Percentiles rank a stretch among this genome's conserved stretches.
phyloP scores from a whole-genome alignment of 352 stramenopile species.

The Globisporangium middletonii region DNA sequence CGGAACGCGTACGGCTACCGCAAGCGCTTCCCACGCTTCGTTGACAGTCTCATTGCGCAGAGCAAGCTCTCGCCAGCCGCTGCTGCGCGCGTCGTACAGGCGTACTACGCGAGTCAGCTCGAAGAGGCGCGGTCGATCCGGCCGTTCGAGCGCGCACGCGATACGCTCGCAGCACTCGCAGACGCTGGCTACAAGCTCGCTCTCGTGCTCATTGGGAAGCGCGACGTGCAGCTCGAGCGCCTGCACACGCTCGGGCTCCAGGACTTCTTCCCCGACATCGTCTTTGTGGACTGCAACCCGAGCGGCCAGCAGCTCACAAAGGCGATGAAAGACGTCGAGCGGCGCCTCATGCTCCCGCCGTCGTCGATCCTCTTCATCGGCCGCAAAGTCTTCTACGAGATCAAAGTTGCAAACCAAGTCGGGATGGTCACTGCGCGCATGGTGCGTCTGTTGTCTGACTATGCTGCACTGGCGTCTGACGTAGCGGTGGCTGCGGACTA shows the following conservation, averaged over 20 bases:
- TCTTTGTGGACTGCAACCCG: conserved; percentile 65
- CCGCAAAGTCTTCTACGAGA: conserved; percentile 83
- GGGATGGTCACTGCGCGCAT: conserved; percentile 74
- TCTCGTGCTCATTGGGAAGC: conserved; percentile 70
- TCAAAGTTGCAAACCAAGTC: conserved; percentile 78
- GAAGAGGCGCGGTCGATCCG: conserved; percentile 57
- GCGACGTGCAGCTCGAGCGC: conserved; percentile 66
- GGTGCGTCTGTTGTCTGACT: conserved; percentile 22
- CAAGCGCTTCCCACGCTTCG: conserved; percentile 79
- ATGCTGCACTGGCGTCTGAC: neutral
- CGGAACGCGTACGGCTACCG: conserved; percentile 78
- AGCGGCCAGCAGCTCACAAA: conserved; percentile 52
- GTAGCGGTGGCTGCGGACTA: neutral
- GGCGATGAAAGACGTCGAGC: conserved; percentile 67
- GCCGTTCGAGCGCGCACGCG: conserved; percentile 46
- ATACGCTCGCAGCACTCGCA: conserved; percentile 50
- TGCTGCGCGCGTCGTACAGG: conserved; percentile 53
- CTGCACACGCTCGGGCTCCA: conserved; percentile 58
- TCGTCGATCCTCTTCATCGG: conserved; percentile 81
- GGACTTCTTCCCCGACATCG: conserved; percentile 58
- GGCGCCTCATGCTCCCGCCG: conserved; percentile 50
- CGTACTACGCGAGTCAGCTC: conserved; percentile 80
- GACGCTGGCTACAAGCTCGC: conserved; percentile 54
- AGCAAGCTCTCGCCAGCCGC: conserved; percentile 33
- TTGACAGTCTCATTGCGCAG: conserved; percentile 64